Base-by-base conservation (phyloP, 441 rosid species). In the Viola pubescens region DNA sequence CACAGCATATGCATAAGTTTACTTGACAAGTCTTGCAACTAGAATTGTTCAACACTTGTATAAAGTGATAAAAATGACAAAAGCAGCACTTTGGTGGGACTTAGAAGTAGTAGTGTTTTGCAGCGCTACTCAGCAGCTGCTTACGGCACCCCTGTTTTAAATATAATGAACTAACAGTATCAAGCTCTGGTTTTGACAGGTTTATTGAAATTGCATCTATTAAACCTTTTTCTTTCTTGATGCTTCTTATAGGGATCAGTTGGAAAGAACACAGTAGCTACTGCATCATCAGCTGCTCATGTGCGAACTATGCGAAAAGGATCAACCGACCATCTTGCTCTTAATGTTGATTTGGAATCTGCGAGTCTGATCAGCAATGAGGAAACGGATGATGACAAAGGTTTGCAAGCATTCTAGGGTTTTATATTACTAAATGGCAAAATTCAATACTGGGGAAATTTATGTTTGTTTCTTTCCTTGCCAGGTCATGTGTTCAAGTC, bases 401-500 rank as follows among this genome's bases (percentile, higher is more conserved):
- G 98, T 81, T 55, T 54, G 49, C 34, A 26, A 26, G 68, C 66
- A 65, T 62, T 61, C 45, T 58, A 7, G 1, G 14, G 58, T 59
- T 59, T 73, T 10, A 4, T 43, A 44, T 46, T 59, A 48, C 49
- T 16, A 61, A 14, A 38, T 52, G 46, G 43, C 19, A 4, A 10
- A 34, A 40, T 55, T 59, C 10, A 10, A 44, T 26, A 34, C 7
- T 56, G 19, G 13, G 39, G 37, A 40, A 41, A 12, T 38, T 54
- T 39, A 59, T 61, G 16, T 16, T 3, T 3, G 8, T 52, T 4
- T 13, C 37, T 42, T 37, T 70, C 52, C 63, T 54, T 72, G 19
- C 61, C 88, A 92, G 96, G 97, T 73, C 97, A 86, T 61, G 75
- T 74, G 52, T 89, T 89, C 81, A 92, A 86, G 80, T 86, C 96